Conservation (phyloP, 805 yeast species). For the Kodamaea jinghongensis region DNA sequence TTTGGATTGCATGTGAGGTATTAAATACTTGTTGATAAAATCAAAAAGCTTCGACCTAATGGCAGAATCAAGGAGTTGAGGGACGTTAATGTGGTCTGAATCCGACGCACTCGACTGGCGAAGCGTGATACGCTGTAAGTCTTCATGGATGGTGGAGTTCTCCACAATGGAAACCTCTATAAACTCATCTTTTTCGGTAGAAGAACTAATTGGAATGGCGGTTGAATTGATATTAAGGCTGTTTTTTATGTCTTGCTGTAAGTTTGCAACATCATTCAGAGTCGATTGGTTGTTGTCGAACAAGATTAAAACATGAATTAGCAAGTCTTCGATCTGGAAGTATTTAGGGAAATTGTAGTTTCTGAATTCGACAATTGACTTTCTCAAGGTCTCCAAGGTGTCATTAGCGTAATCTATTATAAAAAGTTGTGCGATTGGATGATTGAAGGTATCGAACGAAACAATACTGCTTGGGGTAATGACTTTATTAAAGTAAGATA, state of each 20-base stretch:
- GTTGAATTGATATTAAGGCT: conserved; percentile 29
- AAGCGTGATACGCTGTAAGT: conserved; percentile 36
- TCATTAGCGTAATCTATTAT: conserved; percentile 56
- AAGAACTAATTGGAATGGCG: conserved; percentile 13
- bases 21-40: conserved; percentile 46
- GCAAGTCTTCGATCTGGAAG: conserved; percentile 62
- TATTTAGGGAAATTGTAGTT: conserved; percentile 59
- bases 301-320: conserved; percentile 39
- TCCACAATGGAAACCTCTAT: conserved; percentile 17
- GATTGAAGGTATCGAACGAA: conserved; percentile 82
- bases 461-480: conserved; percentile 59
- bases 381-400: conserved; percentile 53
- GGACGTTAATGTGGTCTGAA: conserved; percentile 20
- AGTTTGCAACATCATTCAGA: conserved; percentile 28
- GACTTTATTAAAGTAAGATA: conserved; percentile 55
- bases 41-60: conserved; percentile 44
- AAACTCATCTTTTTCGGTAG: conserved; percentile 11
- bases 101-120: conserved; percentile 14
- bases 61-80: conserved; percentile 38
- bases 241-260: conserved; percentile 26
- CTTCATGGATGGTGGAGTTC: conserved; percentile 50
- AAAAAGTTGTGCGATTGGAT: conserved; percentile 76
- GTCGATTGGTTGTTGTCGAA: conserved; percentile 22
- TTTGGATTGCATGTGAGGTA: conserved; percentile 85
- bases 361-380: conserved; percentile 47